Percentiles rank a stretch among this genome's conserved stretches.
These are phyloP conservation scores for Heracleum sosnowskyi DNA, from an alignment of 129 eudicot genomes.

Conservation along the genomic window DNA sequence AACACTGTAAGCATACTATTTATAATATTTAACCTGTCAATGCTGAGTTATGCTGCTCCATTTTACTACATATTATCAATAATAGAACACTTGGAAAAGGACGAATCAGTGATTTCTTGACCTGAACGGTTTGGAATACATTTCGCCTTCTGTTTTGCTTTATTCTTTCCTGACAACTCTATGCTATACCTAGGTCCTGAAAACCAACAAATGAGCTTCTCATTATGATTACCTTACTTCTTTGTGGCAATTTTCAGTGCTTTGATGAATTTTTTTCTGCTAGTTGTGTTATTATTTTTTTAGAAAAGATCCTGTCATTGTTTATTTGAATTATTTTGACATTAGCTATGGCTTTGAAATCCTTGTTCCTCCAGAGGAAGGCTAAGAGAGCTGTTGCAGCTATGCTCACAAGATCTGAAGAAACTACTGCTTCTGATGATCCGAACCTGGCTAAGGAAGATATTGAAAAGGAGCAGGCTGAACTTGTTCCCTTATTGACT, in stretches of 20 bases:
- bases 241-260: background rate
- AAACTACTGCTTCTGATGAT: constrained; percentile 54
- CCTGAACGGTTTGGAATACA: background rate
- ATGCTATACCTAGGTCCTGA: background rate
- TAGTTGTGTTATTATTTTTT: background rate
- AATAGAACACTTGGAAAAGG: background rate
- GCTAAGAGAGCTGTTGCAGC: constrained; percentile 96
- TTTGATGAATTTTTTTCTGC: background rate
- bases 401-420: constrained; percentile 72
- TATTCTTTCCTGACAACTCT: background rate
- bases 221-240: background rate
- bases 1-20: constrained; percentile 38
- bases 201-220: background rate
- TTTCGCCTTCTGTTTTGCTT: background rate
- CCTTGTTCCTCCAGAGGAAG: constrained; percentile 42
- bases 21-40: background rate
- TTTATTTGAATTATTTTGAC: background rate
- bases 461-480: constrained; percentile 75
- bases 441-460: constrained; percentile 54
- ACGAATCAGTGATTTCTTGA: background rate
- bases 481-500: constrained; percentile 78
- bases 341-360: no score
- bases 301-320: background rate
- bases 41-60: no score
- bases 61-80: background rate